Conservation (phyloP, 2,329 filamentous ascomycete genomes). For the Ophiostoma montium region DNA sequence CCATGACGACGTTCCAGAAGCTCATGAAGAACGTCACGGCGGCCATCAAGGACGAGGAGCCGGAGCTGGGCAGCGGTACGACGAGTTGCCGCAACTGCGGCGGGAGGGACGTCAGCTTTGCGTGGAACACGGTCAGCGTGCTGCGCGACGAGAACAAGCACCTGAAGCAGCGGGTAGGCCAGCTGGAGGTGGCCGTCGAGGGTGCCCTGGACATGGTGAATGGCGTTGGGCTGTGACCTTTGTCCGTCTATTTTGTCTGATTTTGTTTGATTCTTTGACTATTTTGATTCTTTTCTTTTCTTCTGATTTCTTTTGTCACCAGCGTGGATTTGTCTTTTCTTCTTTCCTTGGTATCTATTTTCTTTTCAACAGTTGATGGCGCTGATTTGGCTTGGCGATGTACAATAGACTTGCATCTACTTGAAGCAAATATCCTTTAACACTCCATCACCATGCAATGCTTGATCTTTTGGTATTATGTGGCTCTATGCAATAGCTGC, state of each 20-base stretch:
- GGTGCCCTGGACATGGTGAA: slow-evolving; percentile 46
- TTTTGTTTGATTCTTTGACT: neutral
- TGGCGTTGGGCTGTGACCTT: slow-evolving; percentile 33
- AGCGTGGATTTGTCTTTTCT: neutral
- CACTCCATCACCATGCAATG: neutral
- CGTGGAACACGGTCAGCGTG: slow-evolving; percentile 51
- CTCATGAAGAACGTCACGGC: slow-evolving; percentile 31
- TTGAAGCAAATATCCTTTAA: too few relatives aligned
- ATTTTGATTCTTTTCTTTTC: neutral
- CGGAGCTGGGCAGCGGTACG: slow-evolving; percentile 11
- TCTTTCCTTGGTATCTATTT: neutral
- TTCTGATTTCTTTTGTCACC: too few relatives aligned
- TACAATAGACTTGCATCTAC: too few relatives aligned
- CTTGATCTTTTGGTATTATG: neutral
- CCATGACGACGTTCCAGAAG: slow-evolving; percentile 33
- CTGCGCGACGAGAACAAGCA: slow-evolving; percentile 48
- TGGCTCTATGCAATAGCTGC: neutral
- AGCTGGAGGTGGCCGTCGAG: slow-evolving; percentile 46
- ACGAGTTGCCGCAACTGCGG: slow-evolving; percentile 39
- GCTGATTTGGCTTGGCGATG: too few relatives aligned
- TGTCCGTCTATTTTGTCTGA: slow-evolving; percentile 12
- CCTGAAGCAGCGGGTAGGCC: slow-evolving; percentile 43
- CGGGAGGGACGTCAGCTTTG: slow-evolving; percentile 43
- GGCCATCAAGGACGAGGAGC: slow-evolving; percentile 16
- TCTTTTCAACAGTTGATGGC: too few relatives aligned